Conservation (phyloP, 305 asterid genomes). For the Fraxinus latifolia region DNA sequence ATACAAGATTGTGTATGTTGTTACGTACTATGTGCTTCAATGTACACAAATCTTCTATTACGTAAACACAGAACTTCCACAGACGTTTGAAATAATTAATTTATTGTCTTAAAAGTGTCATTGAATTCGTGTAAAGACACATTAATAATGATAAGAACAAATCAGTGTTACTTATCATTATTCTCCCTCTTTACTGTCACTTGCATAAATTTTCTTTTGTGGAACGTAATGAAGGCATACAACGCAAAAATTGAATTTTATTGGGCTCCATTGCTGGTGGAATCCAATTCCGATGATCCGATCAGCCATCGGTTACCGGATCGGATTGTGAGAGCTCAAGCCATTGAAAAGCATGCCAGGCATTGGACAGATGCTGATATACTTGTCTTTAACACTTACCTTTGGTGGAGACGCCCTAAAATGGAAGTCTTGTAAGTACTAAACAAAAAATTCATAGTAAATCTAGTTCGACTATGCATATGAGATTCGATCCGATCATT, state of each 20-base stretch:
- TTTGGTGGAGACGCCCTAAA: slow-evolving; percentile 77
- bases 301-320: slow-evolving; percentile 63
- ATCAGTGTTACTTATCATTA: not conserved
- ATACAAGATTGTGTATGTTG: not conserved
- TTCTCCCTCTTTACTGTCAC: not conserved
- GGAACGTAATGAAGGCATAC: slow-evolving; percentile 52
- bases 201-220: not conserved
- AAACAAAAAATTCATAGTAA: not conserved
- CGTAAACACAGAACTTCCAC: not conserved
- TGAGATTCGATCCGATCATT: not conserved
- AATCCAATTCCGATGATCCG: slow-evolving; percentile 86
- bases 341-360: slow-evolving; percentile 71
- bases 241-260: slow-evolving; percentile 81
- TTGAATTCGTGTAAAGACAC: not conserved
- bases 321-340: slow-evolving; percentile 64
- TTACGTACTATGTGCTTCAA: not conserved
- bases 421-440: slow-evolving; percentile 63
- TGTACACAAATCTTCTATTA: not conserved
- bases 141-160: not conserved
- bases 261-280: slow-evolving; percentile 84
- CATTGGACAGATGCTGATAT: slow-evolving; percentile 75
- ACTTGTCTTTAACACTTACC: slow-evolving; percentile 69
- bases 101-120: not conserved
- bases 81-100: not conserved
- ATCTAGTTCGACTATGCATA: not conserved